Percentiles rank a stretch among this genome's conserved stretches.
phyloP scores from a whole-genome alignment of 140 eudicot species.

The Senecio squalidus region DNA sequence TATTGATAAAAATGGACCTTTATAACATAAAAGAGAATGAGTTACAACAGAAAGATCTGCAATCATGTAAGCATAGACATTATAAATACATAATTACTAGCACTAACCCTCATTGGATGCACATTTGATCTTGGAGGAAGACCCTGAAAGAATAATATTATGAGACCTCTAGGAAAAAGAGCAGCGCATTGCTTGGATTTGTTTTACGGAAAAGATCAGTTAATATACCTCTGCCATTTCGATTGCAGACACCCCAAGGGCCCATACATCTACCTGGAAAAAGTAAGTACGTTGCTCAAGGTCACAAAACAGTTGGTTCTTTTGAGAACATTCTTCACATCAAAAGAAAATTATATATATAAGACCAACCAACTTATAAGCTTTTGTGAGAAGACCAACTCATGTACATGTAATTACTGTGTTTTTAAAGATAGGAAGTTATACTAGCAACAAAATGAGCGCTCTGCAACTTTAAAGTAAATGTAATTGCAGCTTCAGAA shows the following conservation, averaged over 20 bases:
- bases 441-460: neutral
- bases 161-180: neutral
- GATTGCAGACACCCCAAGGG: constrained; percentile 97
- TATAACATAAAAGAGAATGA: too few species aligned
- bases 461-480: neutral
- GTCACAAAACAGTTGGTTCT: neutral
- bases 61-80: too few species aligned
- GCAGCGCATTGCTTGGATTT: neutral
- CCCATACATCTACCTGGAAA: constrained; percentile 96
- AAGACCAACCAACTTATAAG: constrained; percentile 9
- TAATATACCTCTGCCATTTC: constrained; percentile 96
- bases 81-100: constrained; percentile 11
- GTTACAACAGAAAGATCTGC: too few species aligned
- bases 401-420: constrained; percentile 7
- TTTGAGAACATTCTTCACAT: constrained; percentile 7
- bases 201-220: neutral
- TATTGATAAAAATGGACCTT: too few species aligned
- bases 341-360: neutral
- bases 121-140: constrained; percentile 98
- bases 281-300: neutral
- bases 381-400: constrained; percentile 9
- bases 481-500: constrained; percentile 4
- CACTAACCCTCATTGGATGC: constrained; percentile 97
- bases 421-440: constrained; percentile 11
- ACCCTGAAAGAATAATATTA: constrained; percentile 45